Percentiles rank a stretch among this genome's conserved stretches.
Conservation (phyloP, 2,329 filamentous ascomycete species). For the Lachnellula arida region DNA sequence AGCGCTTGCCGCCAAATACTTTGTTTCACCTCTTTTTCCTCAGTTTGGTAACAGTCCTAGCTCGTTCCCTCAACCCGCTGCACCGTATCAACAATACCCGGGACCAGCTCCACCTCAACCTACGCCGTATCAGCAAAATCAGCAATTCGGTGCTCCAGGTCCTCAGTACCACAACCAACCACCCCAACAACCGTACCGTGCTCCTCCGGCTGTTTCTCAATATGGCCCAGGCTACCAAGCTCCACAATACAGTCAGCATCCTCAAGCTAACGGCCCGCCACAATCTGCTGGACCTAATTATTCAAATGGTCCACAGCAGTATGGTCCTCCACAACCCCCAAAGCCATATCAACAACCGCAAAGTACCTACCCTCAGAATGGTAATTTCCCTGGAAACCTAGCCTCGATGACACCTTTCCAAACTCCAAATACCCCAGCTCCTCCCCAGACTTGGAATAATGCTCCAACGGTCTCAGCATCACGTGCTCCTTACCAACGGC, state of each 20-base stretch:
- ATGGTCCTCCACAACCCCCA: constrained; percentile 12
- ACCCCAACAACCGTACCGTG: constrained; percentile 17
- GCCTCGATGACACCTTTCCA: not conserved
- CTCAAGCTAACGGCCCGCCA: constrained; percentile 11
- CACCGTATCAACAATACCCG: constrained; percentile 24
- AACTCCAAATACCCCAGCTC: constrained; percentile 6
- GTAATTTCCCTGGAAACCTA: constrained; percentile 2
- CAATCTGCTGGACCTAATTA: constrained; percentile 15
- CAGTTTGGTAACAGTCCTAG: constrained; percentile 19
- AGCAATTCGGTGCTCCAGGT: constrained; percentile 20
- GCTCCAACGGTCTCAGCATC: not conserved
- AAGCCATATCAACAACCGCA: constrained; percentile 19
- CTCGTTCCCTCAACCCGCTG: constrained; percentile 14
- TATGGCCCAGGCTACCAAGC: constrained; percentile 22
- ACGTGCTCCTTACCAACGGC: constrained; percentile 9
- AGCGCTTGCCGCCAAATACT: not conserved
- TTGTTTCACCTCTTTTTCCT: not conserved
- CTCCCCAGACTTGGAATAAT: constrained; percentile 18
- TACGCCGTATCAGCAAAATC: constrained; percentile 16
- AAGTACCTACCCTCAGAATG: constrained; percentile 13
- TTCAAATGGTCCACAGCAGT: constrained; percentile 17
- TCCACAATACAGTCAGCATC: constrained; percentile 12
- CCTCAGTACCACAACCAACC: constrained; percentile 17
- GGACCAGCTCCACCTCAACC: constrained; percentile 14
- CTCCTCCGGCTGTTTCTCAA: constrained; percentile 8